Evolutionary conservation across 2,329 filamentous ascomycete genomes (phyloP).

Genomic region (Clonostachys solani): DNA sequence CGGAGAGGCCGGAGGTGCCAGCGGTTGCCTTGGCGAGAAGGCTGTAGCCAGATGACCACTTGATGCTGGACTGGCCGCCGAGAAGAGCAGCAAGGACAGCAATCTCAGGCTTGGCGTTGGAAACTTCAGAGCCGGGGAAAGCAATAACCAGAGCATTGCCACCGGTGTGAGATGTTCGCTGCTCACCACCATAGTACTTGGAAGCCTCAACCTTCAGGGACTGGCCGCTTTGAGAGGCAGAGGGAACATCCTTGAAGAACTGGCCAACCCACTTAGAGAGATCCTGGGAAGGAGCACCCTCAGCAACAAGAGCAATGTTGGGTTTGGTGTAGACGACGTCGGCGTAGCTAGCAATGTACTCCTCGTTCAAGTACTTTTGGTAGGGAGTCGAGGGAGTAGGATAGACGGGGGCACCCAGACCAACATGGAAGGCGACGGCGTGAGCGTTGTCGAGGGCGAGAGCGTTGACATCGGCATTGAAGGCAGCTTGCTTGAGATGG

Average conservation of each 20-base stretch:
- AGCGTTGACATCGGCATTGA: conserved; percentile 56
- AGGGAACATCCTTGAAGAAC: conserved; percentile 76
- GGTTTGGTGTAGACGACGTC: conserved; percentile 78
- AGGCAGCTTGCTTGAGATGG: conserved; percentile 70
- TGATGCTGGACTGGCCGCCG: conserved; percentile 86
- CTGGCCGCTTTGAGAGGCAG: conserved; percentile 45
- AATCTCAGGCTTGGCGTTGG: conserved; percentile 83
- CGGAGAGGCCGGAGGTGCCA: conserved; percentile 59
- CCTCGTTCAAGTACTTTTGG: conserved; percentile 75
- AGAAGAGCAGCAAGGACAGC: conserved; percentile 84
- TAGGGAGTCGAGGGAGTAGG: conserved; percentile 68
- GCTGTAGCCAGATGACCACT: conserved; percentile 93
- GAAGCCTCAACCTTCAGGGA: conserved; percentile 56
- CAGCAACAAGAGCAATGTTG: conserved; percentile 88
- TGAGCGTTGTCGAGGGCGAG: conserved; percentile 86
- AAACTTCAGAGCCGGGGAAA: conserved; percentile 84
- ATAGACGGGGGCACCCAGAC: conserved; percentile 76
- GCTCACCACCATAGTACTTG: conserved; percentile 94
- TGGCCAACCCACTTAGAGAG: conserved; percentile 87
- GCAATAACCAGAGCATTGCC: conserved; percentile 85
- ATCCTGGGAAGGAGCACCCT: conserved; percentile 73
- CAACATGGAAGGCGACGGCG: conserved; percentile 84
- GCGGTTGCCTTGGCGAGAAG: conserved; percentile 77
- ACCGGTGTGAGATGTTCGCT: conserved; percentile 72
- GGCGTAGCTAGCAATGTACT: conserved; percentile 72